Base-by-base conservation (phyloP, 2,329 filamentous ascomycete species). In the Trichophyton benhamiae region DNA sequence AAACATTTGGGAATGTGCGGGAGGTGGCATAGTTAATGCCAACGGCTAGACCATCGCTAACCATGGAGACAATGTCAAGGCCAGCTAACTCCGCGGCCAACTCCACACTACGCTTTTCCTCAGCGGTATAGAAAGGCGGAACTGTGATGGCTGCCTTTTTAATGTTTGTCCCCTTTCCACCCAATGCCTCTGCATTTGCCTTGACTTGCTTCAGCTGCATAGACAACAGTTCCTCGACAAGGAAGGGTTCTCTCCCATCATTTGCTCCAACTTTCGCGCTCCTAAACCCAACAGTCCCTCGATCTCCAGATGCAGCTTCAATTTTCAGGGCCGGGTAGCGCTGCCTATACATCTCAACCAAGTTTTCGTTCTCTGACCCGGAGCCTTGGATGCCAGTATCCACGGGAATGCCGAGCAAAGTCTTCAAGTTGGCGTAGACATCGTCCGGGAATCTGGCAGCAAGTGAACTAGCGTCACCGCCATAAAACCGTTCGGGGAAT, bases 131-230 rank as follows among this genome's bases (percentile, higher is more conserved):
- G 75, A 94, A 99, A 0, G 88, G 80, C 9, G 94, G 94, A 53
- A 96, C 82, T 0, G 94, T 96, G 67, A 99, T 84, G 63, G 99
- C 91, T 46, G 86, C 84, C 65, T 95, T 91, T 61, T 85, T 86
- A 57, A 97, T 84, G 62, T 79, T 79, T 59, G 82, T 85, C 20
- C 84, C 88, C 63, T 88, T 84, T 33, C 89, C 91, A 62, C 91
- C 91, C 69, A 95, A 76, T 53, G 79, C 77, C 77, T 96, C 90
- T 13, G 94, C 94, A 69, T 96, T 97, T 72, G 85, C 85, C 73
- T 87, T 88, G 68, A 97, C 85, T 74, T 89, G 94, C 79, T 95
- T 89, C 66, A 99, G 80, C 77, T 97, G 86, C 94, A 99, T 99
- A 57, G 91, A 91, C 71, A 99, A 76, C 66, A 99, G 80, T 77